phyloP scores from a whole-genome alignment of 805 yeast species.

The Starmerella apis region DNA sequence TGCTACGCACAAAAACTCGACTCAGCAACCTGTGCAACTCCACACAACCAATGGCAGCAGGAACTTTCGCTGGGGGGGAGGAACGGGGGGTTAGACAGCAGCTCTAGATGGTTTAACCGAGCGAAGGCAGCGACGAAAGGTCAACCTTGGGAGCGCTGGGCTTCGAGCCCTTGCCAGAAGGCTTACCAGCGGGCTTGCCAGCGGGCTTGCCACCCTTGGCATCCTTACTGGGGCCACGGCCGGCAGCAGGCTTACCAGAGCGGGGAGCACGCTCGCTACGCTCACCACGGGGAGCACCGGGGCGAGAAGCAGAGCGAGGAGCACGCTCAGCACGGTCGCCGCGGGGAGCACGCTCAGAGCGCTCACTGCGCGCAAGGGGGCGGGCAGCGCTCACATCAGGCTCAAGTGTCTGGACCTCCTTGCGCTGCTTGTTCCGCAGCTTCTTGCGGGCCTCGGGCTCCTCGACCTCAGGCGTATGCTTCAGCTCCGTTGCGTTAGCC shows the following conservation, averaged over 20 bases:
- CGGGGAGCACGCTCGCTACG: constrained; percentile 5
- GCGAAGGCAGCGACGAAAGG: constrained; percentile 24
- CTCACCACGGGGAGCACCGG: constrained; percentile 27
- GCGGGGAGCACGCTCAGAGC: constrained; percentile 34
- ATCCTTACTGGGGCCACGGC: too few species aligned
- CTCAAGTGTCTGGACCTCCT: constrained; percentile 57
- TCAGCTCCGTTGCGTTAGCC: constrained; percentile 39
- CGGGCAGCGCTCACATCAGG: constrained; percentile 26
- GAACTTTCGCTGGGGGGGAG: not conserved
- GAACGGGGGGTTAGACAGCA: not conserved
- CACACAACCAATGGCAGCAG: not conserved
- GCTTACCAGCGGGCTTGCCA: constrained; percentile 10
- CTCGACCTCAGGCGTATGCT: constrained; percentile 5
- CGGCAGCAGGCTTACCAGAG: constrained; percentile 20
- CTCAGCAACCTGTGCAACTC: not conserved
- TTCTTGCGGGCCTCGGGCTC: constrained; percentile 51
- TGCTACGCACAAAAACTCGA: not conserved
- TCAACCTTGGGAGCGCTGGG: constrained; percentile 19
- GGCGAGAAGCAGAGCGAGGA: too few species aligned
- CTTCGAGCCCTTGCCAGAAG: constrained; percentile 27
- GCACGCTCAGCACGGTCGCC: constrained; percentile 25
- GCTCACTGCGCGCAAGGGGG: constrained; percentile 15
- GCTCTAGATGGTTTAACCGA: constrained; percentile 9
- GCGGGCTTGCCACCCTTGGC: constrained; percentile 8
- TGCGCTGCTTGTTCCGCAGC: constrained; percentile 59